Base-by-base conservation (phyloP, 257 asterid genomes). In the Solanum chilense region DNA sequence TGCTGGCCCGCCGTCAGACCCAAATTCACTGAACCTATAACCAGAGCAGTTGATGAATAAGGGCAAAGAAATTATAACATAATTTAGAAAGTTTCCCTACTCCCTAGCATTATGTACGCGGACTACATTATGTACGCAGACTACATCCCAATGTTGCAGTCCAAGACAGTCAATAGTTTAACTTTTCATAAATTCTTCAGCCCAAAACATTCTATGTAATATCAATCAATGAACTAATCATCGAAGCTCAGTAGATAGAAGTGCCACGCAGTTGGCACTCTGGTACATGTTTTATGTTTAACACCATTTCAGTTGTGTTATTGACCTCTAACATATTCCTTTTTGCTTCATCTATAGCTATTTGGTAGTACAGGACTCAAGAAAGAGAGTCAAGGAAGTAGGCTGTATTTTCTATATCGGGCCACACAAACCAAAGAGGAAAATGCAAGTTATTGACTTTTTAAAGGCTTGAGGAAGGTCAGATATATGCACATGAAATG, bases 1-100 rank as follows among this genome's bases (percentile, higher is more conserved):
- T 31, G 99, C 98, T 83, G 94, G 95, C 58, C 99, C 99, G 45
- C 99, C 99, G 90, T 97, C 96, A 76, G 70, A 90, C 27, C 99
- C 99, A 45, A 94, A 95, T 88, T 93, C 99, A 86, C 60, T 93
- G 90, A 93, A 94, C 94, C 99, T 96, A 49, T 33, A 87, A 77
- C 77, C 31, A 60, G 42, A 45, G 15, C 88, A 89, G 75, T 33
- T 66, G 45, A 73, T 31, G 11, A 60, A 5, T 56, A n/a, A 69
- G 14, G 47, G 39, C 35, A n/a, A 87, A 42, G 68, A 58, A 25
- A 56, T 31, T 27, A 8, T 18, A 64, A 31, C 16, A 25, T 44
- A 77, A 41, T 77, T 77, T 42, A 42, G 58, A 0, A 77, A 76
- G n/a, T 44, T 2, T 14, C 37, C 29, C 35, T 42, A 44, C 58